Percentiles rank a stretch among this genome's conserved stretches.
phyloP scores from a whole-genome alignment of 441 rosid genomes.

The Flueggea neowawraea region DNA sequence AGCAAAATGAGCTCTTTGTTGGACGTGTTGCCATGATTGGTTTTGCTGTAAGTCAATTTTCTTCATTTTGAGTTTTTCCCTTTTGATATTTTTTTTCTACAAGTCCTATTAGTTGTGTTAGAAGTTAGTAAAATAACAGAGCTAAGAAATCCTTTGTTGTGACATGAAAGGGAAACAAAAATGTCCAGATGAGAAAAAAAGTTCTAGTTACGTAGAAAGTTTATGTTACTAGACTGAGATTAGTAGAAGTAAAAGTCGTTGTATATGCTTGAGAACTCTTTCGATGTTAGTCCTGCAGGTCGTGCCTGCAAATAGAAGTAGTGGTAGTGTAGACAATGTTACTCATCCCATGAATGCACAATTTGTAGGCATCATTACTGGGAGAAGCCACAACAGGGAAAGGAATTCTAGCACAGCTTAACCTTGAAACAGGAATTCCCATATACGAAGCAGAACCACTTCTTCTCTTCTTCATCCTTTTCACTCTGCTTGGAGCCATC shows the following conservation, averaged over 20 bases:
- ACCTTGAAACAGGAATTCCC: conserved; percentile 87
- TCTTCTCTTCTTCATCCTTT: conserved; percentile 88
- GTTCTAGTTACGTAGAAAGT: too few species aligned
- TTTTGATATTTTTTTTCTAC: not conserved
- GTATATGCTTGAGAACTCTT: not conserved
- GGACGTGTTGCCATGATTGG: conserved; percentile 99
- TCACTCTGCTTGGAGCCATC: conserved; percentile 92
- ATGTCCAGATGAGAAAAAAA: too few species aligned
- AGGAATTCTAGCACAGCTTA: conserved; percentile 80
- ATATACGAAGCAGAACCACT: conserved; percentile 97
- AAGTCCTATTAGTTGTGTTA: conserved; percentile 66
- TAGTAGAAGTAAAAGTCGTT: too few species aligned
- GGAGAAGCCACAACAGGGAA: conserved; percentile 91
- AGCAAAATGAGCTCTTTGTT: conserved; percentile 88
- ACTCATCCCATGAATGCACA: too few species aligned
- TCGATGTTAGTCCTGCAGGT: not conserved
- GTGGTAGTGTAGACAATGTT: too few species aligned
- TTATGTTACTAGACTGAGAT: too few species aligned
- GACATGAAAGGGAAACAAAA: too few species aligned
- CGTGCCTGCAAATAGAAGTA: too few species aligned
- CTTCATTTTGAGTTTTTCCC: not conserved
- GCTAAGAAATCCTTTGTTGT: too few species aligned
- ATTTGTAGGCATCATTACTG: conserved; percentile 67
- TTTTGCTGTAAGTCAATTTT: conserved; percentile 67
- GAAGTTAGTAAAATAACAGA: not conserved